These are phyloP conservation scores for Pseudogymnoascus sp. DNA, from an alignment of 2,329 filamentous ascomycete species.

Conservation along the genomic window DNA sequence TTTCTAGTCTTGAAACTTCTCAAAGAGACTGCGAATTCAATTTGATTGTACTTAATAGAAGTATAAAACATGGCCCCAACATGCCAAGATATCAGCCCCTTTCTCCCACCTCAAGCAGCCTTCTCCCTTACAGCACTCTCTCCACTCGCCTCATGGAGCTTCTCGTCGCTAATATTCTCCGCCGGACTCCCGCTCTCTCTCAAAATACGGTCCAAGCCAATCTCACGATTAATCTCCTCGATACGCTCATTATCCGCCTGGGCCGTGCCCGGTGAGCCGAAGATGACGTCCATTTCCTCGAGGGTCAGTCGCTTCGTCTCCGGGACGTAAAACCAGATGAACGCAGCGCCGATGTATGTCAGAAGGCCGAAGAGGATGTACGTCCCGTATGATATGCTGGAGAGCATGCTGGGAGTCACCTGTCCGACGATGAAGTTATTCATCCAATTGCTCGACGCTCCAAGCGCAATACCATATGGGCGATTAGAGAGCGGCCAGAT, in stretches of 20 bases:
- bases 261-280: conserved; percentile 27
- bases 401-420: conserved; percentile 62
- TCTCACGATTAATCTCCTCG: conserved; percentile 64
- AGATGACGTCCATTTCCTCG: conserved; percentile 58
- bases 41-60: not conserved
- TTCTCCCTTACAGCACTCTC: not conserved
- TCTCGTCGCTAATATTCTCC: conserved; percentile 2
- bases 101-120: not conserved
- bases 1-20: not conserved
- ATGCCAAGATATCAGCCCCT: not conserved
- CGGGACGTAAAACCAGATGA: conserved; percentile 43
- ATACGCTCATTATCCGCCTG: conserved; percentile 41
- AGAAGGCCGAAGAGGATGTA: conserved; percentile 65
- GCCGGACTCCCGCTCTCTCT: not conserved
- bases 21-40: not conserved
- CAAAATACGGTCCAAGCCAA: conserved; percentile 45
- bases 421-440: conserved; percentile 58
- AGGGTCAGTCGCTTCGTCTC: conserved; percentile 47
- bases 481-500: conserved; percentile 66
- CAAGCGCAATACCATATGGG: conserved; percentile 63
- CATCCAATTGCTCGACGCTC: conserved; percentile 60
- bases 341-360: conserved; percentile 50
- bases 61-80: not conserved
- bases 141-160: not conserved
- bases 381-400: conserved; percentile 58